Evolutionary conservation across 371 early-diverging fungal species (phyloP).

Genomic region (Circinella umbellata): DNA sequence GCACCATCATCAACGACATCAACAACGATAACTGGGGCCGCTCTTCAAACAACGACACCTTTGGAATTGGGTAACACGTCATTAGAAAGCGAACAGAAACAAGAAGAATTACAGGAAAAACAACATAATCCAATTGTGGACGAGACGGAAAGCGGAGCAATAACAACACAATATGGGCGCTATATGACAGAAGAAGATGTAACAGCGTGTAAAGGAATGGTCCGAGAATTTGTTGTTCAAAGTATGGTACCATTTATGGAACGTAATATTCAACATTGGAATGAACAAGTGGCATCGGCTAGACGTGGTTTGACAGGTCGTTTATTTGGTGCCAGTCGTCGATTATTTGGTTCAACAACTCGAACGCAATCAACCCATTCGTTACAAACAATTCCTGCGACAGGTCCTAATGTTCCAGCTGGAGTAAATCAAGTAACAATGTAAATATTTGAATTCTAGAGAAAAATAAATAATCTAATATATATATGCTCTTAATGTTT

Average conservation of each 20-base stretch:
- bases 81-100: conserved; percentile 12
- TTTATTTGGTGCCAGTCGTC: conserved; percentile 80
- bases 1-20: too few species aligned
- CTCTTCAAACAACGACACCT: conserved; percentile 12
- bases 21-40: neutral
- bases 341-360: conserved; percentile 75
- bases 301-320: conserved; percentile 92
- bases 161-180: conserved; percentile 53
- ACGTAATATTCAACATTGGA: conserved; percentile 83
- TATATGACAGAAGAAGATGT: conserved; percentile 64
- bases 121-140: neutral
- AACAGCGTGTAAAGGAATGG: conserved; percentile 52
- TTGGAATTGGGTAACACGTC: conserved; percentile 19
- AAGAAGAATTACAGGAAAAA: neutral
- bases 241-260: conserved; percentile 91
- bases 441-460: conserved; percentile 20
- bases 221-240: conserved; percentile 71
- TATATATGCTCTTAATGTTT: neutral
- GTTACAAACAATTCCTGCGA: conserved; percentile 37
- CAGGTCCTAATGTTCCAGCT: conserved; percentile 42
- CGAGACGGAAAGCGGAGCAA: neutral
- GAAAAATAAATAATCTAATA: neutral
- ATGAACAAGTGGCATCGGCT: conserved; percentile 89
- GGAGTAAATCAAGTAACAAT: conserved; percentile 42
- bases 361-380: conserved; percentile 43